These are phyloP conservation scores for Ehretia macrophylla DNA, from an alignment of 257 asterid genomes.

Conservation along the genomic window DNA sequence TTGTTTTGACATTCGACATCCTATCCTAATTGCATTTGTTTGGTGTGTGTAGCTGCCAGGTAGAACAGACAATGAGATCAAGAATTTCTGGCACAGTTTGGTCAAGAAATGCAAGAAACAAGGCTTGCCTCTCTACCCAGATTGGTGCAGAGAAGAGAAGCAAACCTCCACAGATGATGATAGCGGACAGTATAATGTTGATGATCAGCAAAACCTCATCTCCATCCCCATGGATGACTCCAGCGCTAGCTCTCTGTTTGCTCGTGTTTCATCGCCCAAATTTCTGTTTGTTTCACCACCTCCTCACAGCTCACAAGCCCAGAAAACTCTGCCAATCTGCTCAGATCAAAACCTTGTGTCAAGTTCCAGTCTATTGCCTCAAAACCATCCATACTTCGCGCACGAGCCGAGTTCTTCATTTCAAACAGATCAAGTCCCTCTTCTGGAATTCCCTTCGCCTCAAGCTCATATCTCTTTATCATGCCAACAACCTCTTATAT, in stretches of 20 bases:
- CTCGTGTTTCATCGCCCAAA: conserved; percentile 4
- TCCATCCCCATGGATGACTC: conserved; percentile 5
- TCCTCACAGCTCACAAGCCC: background rate
- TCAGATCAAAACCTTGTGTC: background rate
- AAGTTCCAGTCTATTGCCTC: conserved; percentile 15
- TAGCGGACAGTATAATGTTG: conserved; percentile 1
- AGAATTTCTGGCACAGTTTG: conserved; percentile 65
- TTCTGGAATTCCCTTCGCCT: too few species aligned
- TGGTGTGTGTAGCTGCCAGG: conserved; percentile 47
- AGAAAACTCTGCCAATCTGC: background rate
- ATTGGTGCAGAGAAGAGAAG: conserved; percentile 5
- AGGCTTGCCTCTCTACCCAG: conserved; percentile 35
- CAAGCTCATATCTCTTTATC: conserved; percentile 9
- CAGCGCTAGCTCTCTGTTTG: background rate
- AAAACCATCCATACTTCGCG: background rate
- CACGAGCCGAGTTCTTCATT: too few species aligned
- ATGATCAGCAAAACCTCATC: background rate
- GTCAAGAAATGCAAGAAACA: conserved; percentile 42
- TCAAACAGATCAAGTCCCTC: too few species aligned
- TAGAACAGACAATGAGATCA: conserved; percentile 57
- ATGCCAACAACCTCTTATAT: conserved; percentile 6
- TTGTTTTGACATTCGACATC: background rate
- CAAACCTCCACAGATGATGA: conserved; percentile 9
- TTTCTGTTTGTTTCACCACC: background rate
- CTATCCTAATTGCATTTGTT: background rate